phyloP scores from a whole-genome alignment of 176 grass and related monocot species.

The Juncus effusus region DNA sequence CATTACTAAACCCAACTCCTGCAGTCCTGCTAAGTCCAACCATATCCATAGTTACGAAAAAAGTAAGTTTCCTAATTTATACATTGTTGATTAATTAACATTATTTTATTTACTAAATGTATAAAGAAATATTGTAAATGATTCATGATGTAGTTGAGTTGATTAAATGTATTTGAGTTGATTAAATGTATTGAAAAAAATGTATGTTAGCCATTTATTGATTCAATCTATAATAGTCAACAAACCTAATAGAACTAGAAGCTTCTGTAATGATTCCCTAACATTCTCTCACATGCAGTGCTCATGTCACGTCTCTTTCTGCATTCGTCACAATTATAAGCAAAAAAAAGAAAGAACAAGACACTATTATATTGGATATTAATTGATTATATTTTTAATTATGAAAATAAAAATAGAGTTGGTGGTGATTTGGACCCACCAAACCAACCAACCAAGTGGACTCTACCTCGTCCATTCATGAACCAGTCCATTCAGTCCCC shows the following conservation, averaged over 20 bases:
- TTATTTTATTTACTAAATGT: too few relatives aligned
- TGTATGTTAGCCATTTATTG: too few relatives aligned
- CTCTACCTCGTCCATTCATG: conserved; percentile 9
- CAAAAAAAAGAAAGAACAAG: conserved; percentile 2
- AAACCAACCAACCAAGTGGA: neutral
- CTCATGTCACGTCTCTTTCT: neutral
- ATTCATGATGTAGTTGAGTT: too few relatives aligned
- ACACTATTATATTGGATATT: too few relatives aligned
- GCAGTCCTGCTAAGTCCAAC: too few relatives aligned
- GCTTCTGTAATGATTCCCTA: neutral
- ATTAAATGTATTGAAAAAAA: too few relatives aligned
- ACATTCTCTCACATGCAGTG: conserved; percentile 3
- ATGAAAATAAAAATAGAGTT: conserved; percentile 1
- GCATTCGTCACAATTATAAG: neutral
- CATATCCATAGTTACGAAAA: too few relatives aligned
- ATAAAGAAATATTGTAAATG: too few relatives aligned
- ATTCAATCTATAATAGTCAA: too few relatives aligned
- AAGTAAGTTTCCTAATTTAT: neutral
- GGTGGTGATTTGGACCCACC: conserved; percentile 5
- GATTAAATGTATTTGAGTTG: too few relatives aligned
- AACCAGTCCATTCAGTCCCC: neutral
- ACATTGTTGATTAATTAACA: neutral
- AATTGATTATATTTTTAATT: neutral
- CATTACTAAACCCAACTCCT: too few relatives aligned
- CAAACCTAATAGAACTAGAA: neutral